phyloP scores from a whole-genome alignment of 2,329 filamentous ascomycete genomes.

The Aspergillus sp. region DNA sequence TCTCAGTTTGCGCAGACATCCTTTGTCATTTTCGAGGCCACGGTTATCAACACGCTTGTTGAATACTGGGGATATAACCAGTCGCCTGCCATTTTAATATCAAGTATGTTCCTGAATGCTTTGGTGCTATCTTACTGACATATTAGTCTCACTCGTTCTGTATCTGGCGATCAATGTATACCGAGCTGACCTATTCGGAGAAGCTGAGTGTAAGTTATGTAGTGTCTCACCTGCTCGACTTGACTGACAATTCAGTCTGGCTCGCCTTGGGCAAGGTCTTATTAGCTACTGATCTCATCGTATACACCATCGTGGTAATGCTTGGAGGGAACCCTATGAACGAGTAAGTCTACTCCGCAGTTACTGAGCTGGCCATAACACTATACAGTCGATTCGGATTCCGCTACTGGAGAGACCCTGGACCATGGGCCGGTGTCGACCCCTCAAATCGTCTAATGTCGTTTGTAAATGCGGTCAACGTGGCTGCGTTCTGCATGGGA shows the following conservation, averaged over 20 bases:
- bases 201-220: not conserved
- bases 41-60: conserved; percentile 2
- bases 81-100: conserved; percentile 3
- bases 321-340: conserved; percentile 4
- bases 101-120: not conserved
- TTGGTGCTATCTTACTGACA: not conserved
- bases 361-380: not conserved
- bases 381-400: not conserved
- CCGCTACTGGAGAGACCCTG: conserved; percentile 1
- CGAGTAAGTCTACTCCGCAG: not conserved
- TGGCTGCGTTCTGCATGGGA: conserved; percentile 4
- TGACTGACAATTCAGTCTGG: not conserved
- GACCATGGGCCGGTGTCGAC: not conserved
- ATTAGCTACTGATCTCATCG: not conserved
- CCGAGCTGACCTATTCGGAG: conserved; percentile 1
- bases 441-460: not conserved
- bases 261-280: not conserved
- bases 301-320: conserved; percentile 2
- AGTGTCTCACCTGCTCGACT: not conserved
- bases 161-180: conserved; percentile 4
- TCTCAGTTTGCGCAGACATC: conserved; percentile 5
- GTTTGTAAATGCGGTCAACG: not conserved
- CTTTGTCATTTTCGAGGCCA: conserved; percentile 6
- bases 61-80: conserved; percentile 4
- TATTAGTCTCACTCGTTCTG: not conserved